Conservation (phyloP, 331 rosid species). For the Rhamnella rubrinervis region DNA sequence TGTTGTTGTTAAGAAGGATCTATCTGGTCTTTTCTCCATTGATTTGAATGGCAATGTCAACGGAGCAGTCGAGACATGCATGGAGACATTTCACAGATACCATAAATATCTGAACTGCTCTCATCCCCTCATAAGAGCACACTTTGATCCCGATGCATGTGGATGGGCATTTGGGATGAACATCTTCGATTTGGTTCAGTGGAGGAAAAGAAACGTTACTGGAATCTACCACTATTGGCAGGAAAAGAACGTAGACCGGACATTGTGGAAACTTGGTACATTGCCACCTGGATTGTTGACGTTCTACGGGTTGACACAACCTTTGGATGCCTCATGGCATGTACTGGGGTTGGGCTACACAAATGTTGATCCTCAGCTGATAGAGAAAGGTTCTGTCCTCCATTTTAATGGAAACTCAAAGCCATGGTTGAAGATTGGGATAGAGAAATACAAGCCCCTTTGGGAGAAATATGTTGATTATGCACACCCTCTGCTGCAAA, state of each 20-base stretch:
- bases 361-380: conserved; percentile 67
- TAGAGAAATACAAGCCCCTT: conserved; percentile 86
- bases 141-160: conserved; percentile 95
- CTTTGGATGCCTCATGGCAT: conserved; percentile 85
- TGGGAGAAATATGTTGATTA: conserved; percentile 88
- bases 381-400: conserved; percentile 87
- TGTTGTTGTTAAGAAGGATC: conserved; percentile 84
- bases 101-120: conserved; percentile 91
- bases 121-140: conserved; percentile 78
- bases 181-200: conserved; percentile 82
- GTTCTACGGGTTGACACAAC: conserved; percentile 84
- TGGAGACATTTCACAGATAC: conserved; percentile 95
- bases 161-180: conserved; percentile 99
- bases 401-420: conserved; percentile 93
- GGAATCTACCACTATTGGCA: conserved; percentile 97
- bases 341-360: conserved; percentile 93
- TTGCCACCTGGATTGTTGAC: conserved; percentile 92
- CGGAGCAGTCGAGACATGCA: conserved; percentile 97
- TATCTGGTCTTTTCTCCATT: conserved; percentile 67
- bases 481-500: conserved; percentile 65
- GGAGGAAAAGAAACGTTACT: conserved; percentile 90
- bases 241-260: conserved; percentile 81
- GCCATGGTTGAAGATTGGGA: conserved; percentile 96
- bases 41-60: conserved; percentile 80
- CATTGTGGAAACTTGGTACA: conserved; percentile 94